These are phyloP conservation scores for Diaporthe amygdali DNA, from an alignment of 2,329 filamentous ascomycete species.

Conservation along the genomic window DNA sequence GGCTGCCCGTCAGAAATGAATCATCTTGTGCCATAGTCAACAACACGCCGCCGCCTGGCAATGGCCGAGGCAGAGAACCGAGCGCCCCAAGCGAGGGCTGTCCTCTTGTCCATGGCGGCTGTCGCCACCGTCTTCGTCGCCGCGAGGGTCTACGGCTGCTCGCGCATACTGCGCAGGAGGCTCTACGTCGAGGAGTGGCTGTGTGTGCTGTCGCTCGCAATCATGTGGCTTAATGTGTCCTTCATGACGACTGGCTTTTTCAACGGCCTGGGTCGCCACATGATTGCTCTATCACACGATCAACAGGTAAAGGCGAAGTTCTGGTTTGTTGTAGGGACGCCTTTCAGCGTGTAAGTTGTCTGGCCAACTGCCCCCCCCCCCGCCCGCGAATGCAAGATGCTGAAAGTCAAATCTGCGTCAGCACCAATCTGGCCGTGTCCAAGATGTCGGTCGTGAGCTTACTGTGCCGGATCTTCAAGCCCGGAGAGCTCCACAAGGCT, in stretches of 20 bases:
- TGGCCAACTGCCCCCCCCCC: too few species aligned
- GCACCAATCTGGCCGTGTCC: not conserved
- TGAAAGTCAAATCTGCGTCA: not conserved
- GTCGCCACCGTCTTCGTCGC: not conserved
- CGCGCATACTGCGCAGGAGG: not conserved
- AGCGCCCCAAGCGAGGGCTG: not conserved
- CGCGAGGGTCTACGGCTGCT: constrained; percentile 1
- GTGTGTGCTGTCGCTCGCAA: not conserved
- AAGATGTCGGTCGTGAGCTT: constrained; percentile 9
- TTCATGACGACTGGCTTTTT: not conserved
- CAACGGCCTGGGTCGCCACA: not conserved
- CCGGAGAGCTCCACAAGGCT: not conserved
- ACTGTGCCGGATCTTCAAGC: not conserved
- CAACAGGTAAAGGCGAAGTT: not conserved
- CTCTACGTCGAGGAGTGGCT: constrained; percentile 4
- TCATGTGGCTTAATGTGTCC: not conserved
- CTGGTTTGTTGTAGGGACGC: not conserved
- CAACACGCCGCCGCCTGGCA: not conserved
- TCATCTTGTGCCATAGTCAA: not conserved
- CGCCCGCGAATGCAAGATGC: not conserved
- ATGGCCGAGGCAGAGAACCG: not conserved
- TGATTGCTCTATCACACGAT: not conserved
- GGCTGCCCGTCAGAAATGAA: not conserved
- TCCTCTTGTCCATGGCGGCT: not conserved
- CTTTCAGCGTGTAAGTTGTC: not conserved